Conservation (phyloP, 2,329 filamentous ascomycete genomes). For the Arthroderma sp. region DNA sequence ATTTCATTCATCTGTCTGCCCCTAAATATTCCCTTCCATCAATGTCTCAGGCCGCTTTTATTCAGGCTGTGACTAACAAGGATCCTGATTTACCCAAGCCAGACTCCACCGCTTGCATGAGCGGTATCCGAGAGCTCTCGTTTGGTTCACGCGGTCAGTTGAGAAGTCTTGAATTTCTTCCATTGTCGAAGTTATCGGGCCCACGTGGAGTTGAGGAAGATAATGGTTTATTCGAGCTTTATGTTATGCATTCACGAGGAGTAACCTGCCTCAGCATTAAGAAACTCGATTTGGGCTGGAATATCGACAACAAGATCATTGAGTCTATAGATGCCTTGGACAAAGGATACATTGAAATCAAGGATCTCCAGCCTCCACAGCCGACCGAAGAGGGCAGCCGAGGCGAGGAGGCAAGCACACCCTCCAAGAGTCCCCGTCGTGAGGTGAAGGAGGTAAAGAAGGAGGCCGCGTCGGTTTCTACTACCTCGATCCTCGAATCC, state of each 20-base stretch:
- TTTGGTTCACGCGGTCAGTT: constrained; percentile 76
- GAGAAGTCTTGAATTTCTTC: constrained; percentile 79
- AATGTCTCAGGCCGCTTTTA: constrained; percentile 78
- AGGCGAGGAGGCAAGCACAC: constrained; percentile 29
- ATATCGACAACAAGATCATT: constrained; percentile 76
- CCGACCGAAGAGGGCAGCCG: constrained; percentile 35
- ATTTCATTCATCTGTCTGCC: constrained; percentile 89
- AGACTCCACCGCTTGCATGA: constrained; percentile 93
- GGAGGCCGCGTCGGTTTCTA: constrained; percentile 18
- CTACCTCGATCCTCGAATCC: constrained; percentile 24
- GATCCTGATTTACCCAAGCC: constrained; percentile 66
- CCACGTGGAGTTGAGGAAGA: constrained; percentile 51
- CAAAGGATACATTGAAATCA: constrained; percentile 61
- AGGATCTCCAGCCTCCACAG: constrained; percentile 49
- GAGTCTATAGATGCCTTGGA: constrained; percentile 63
- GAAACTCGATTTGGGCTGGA: constrained; percentile 84
- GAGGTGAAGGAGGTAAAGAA: constrained; percentile 22
- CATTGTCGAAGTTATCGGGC: constrained; percentile 44
- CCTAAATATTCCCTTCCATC: constrained; percentile 74
- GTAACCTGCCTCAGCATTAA: constrained; percentile 83
- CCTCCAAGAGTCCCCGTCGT: constrained; percentile 26
- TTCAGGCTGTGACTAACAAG: constrained; percentile 62
- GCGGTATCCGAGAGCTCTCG: constrained; percentile 88
- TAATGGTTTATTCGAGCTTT: constrained; percentile 74
- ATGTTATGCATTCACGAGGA: constrained; percentile 93